Evolutionary conservation across 2,329 filamentous ascomycete genomes (phyloP).

Genomic region (Calonectria leucothoes): DNA sequence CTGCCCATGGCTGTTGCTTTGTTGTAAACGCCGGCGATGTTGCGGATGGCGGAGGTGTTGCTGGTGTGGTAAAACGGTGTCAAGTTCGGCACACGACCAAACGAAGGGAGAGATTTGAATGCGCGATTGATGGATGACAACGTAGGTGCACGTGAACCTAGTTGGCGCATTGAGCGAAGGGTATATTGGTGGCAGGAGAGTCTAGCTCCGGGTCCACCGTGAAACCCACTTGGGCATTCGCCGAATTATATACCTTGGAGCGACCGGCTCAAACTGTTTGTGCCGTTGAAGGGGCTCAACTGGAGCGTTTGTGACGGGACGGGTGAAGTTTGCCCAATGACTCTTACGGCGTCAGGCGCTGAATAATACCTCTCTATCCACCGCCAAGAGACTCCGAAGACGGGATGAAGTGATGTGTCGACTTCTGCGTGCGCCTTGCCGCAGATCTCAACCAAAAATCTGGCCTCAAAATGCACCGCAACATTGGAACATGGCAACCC

Average conservation of each 20-base stretch:
- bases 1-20: conserved; percentile 45
- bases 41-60: conserved; percentile 17
- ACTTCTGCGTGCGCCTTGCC: background rate
- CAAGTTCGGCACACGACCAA: conserved; percentile 24
- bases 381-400: conserved; percentile 1
- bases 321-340: conserved; percentile 30
- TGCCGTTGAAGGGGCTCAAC: too few relatives aligned
- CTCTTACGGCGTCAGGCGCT: conserved; percentile 37
- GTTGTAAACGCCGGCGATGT: conserved; percentile 16
- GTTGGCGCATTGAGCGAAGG: conserved; percentile 36
- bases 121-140: conserved; percentile 31
- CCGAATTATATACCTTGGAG: background rate
- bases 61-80: conserved; percentile 23
- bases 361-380: conserved; percentile 29
- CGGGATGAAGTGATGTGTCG: background rate
- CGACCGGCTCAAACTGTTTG: too few relatives aligned
- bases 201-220: conserved; percentile 21
- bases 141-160: conserved; percentile 36
- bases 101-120: conserved; percentile 23
- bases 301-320: conserved; percentile 2
- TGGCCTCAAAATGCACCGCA: background rate
- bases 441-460: background rate
- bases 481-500: background rate
- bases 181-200: conserved; percentile 18
- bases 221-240: conserved; percentile 18